Evolutionary conservation across 768 basidiomycete species (phyloP).

Genomic region (Russula dissimulans): DNA sequence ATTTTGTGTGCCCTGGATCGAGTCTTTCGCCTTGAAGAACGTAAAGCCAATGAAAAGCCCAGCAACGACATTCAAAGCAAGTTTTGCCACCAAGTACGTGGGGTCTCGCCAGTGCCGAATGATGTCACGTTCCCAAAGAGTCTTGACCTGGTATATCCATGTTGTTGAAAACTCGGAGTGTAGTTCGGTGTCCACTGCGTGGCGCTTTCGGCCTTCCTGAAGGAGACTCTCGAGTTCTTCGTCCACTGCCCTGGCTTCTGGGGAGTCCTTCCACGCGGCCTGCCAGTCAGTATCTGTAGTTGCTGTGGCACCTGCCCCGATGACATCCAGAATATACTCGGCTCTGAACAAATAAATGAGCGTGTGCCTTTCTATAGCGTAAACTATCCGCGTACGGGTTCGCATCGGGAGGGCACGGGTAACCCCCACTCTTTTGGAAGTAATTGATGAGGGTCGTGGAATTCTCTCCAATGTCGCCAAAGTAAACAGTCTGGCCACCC

Average conservation of each 20-base stretch:
- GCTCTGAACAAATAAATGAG: slow-evolving; percentile 27
- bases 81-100: slow-evolving; percentile 32
- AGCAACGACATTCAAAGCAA: slow-evolving; percentile 28
- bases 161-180: slow-evolving; percentile 30
- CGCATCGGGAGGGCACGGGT: slow-evolving; percentile 50
- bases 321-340: slow-evolving; percentile 42
- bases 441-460: slow-evolving; percentile 60
- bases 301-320: slow-evolving; percentile 48
- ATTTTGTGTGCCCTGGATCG: slow-evolving; percentile 34
- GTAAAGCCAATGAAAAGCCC: slow-evolving; percentile 37
- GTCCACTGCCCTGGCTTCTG: slow-evolving; percentile 31
- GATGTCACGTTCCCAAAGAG: slow-evolving; percentile 27
- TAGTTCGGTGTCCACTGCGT: slow-evolving; percentile 20
- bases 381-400: slow-evolving; percentile 44
- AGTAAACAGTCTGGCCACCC: slow-evolving; percentile 65
- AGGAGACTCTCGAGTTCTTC: slow-evolving; percentile 38
- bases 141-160: slow-evolving; percentile 31
- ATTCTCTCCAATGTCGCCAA: slow-evolving; percentile 58
- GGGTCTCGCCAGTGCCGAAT: slow-evolving; percentile 34
- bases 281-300: slow-evolving; percentile 40
- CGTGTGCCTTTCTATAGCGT: neutral
- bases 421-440: slow-evolving; percentile 62
- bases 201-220: slow-evolving; percentile 27
- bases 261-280: slow-evolving; percentile 37
- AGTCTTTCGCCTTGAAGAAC: slow-evolving; percentile 30